A percentile compares a stretch with the other conserved stretches of the same genome.
phyloP scores from a whole-genome alignment of 257 asterid species.

The Solanum bulbocastanum region DNA sequence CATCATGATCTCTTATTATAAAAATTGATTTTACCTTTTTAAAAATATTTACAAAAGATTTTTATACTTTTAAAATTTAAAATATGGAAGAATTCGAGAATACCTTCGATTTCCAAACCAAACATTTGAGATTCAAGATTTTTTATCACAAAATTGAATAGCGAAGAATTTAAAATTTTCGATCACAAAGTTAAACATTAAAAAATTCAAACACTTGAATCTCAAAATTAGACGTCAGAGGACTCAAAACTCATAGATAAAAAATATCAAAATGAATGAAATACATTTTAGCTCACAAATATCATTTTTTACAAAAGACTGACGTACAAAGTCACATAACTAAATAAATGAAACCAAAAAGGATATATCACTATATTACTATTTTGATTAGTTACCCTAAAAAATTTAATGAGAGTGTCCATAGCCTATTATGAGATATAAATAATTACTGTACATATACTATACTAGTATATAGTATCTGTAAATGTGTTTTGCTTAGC shows the following conservation, averaged over 20 bases:
- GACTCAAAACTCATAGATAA: accelerated
- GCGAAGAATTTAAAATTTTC: neutral
- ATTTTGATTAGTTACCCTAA: neutral
- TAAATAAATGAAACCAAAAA: neutral
- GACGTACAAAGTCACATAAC: neutral
- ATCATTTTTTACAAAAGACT: neutral
- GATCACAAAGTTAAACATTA: neutral
- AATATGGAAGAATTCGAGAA: neutral
- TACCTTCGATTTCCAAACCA: neutral
- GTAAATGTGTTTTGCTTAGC: neutral
- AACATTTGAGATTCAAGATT: neutral
- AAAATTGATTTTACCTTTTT: neutral
- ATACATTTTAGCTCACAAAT: neutral
- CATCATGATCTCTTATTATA: neutral
- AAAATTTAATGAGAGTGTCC: neutral
- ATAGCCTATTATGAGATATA: neutral
- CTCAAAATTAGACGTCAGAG: too few relatives aligned
- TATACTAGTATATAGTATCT: neutral
- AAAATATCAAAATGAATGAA: neutral
- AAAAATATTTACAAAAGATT: neutral
- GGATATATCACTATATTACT: too few relatives aligned
- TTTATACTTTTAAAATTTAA: neutral
- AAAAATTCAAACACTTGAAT: neutral
- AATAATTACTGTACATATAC: neutral
- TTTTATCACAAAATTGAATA: neutral